These are phyloP conservation scores for Geotrichum siamense DNA, from an alignment of 1,139 yeast species.

Conservation along the genomic window DNA sequence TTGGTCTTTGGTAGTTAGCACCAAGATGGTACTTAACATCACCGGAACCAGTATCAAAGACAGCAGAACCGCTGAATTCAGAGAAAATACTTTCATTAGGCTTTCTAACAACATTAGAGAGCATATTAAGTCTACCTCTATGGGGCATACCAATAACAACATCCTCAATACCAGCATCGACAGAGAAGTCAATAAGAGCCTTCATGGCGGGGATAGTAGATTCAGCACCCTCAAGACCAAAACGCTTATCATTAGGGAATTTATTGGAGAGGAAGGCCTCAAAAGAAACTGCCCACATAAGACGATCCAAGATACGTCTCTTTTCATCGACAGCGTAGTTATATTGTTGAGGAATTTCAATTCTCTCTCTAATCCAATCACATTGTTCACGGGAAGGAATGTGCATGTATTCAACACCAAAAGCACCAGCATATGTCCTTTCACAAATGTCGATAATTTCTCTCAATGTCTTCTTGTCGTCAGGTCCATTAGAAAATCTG, in stretches of 20 bases:
- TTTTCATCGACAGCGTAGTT: slow-evolving; percentile 82
- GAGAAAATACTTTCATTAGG: slow-evolving; percentile 97
- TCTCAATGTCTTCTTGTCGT: slow-evolving; percentile 49
- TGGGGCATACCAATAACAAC: slow-evolving; percentile 99
- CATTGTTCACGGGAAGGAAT: slow-evolving; percentile 93
- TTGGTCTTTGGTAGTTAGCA: slow-evolving; percentile 98
- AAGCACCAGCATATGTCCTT: slow-evolving; percentile 74
- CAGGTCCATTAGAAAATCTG: slow-evolving; percentile 63
- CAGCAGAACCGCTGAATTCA: slow-evolving; percentile 87
- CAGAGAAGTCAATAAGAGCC: slow-evolving; percentile 89
- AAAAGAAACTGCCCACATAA: slow-evolving; percentile 93
- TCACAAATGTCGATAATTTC: slow-evolving; percentile 78
- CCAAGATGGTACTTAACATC: slow-evolving; percentile 99
- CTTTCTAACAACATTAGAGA: slow-evolving; percentile 95
- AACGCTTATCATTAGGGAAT: slow-evolving; percentile 97
- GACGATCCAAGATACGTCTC: slow-evolving; percentile 91
- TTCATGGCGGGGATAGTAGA: slow-evolving; percentile 95
- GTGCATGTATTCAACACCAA: slow-evolving; percentile 94
- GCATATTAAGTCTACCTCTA: slow-evolving; percentile 97
- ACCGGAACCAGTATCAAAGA: slow-evolving; percentile 84
- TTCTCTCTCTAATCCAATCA: slow-evolving; percentile 96
- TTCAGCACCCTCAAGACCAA: slow-evolving; percentile 98
- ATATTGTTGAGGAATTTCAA: slow-evolving; percentile 87
- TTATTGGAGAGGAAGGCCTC: slow-evolving; percentile 88
- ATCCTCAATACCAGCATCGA: slow-evolving; percentile 89